Evolutionary conservation across 768 basidiomycete species (phyloP).

Genomic region (Leccinum broughii): DNA sequence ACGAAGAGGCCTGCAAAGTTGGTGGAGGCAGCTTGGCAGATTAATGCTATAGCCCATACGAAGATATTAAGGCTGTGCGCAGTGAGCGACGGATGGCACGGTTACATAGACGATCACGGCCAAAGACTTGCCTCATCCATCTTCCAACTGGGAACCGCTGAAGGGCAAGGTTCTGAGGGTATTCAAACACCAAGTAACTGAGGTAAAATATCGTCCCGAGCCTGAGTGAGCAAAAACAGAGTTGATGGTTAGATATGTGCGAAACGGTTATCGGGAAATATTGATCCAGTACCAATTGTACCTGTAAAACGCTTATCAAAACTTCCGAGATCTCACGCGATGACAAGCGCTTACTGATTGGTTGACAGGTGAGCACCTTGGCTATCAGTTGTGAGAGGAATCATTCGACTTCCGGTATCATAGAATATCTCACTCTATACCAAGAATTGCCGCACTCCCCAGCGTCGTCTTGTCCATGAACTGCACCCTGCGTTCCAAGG

Average conservation of each 20-base stretch:
- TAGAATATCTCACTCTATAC: slow-evolving; percentile 52
- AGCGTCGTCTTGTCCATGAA: slow-evolving; percentile 80
- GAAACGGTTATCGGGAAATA: background rate
- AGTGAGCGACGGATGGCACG: background rate
- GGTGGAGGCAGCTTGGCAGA: slow-evolving; percentile 67
- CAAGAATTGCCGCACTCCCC: slow-evolving; percentile 66
- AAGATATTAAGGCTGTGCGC: slow-evolving; percentile 60
- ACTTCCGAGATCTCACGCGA: background rate
- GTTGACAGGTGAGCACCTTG: slow-evolving; percentile 61
- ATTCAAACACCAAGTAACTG: slow-evolving; percentile 69
- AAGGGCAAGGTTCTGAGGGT: slow-evolving; percentile 71
- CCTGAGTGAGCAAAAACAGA: slow-evolving; percentile 37
- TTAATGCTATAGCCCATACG: slow-evolving; percentile 63
- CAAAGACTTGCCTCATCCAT: slow-evolving; percentile 69
- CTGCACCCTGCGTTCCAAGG: slow-evolving; percentile 51
- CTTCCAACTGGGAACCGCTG: slow-evolving; percentile 75
- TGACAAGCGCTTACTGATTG: slow-evolving; percentile 49
- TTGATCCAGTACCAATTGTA: slow-evolving; percentile 59
- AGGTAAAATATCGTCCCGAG: slow-evolving; percentile 77
- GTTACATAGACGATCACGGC: background rate
- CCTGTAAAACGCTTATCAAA: slow-evolving; percentile 33
- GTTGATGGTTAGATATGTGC: background rate
- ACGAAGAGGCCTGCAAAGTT: slow-evolving; percentile 66
- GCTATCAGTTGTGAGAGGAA: slow-evolving; percentile 35
- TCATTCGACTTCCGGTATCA: background rate